phyloP scores from a whole-genome alignment of 371 early-diverging fungal genomes.

The Coelomomyces lativittatus region DNA sequence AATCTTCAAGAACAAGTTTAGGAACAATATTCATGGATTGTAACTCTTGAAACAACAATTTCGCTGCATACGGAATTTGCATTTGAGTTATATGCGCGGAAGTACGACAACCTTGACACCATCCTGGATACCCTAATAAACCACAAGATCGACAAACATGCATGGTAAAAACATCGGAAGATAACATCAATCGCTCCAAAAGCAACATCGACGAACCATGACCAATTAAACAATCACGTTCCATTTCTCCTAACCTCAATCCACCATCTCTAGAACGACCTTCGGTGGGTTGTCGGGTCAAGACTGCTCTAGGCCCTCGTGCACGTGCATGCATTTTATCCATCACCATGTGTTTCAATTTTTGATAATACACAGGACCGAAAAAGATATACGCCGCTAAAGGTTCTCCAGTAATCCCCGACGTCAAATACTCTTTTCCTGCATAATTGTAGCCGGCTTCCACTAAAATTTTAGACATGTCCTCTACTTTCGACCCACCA shows the following conservation, averaged over 20 bases:
- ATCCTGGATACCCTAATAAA: slow-evolving; percentile 76
- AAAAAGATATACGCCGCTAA: slow-evolving; percentile 91
- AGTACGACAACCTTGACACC: slow-evolving; percentile 89
- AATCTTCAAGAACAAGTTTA: slow-evolving; percentile 5
- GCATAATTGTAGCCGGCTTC: slow-evolving; percentile 93
- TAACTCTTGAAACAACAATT: slow-evolving; percentile 87
- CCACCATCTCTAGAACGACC: slow-evolving; percentile 97
- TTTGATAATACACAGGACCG: slow-evolving; percentile 96
- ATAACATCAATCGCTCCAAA: slow-evolving; percentile 85
- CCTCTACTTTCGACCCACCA: slow-evolving; percentile 86
- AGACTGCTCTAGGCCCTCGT: slow-evolving; percentile 76
- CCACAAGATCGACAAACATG: slow-evolving; percentile 85
- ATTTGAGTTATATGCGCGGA: slow-evolving; percentile 66
- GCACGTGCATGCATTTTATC: slow-evolving; percentile 99
- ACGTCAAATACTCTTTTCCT: slow-evolving; percentile 97
- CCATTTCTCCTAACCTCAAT: slow-evolving; percentile 97
- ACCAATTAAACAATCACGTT: slow-evolving; percentile 95
- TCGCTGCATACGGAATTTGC: slow-evolving; percentile 94
- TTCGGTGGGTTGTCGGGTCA: slow-evolving; percentile 97
- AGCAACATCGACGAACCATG: slow-evolving; percentile 89
- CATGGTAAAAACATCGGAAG: slow-evolving; percentile 84
- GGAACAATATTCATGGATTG: slow-evolving; percentile 96
- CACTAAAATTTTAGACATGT: slow-evolving; percentile 81
- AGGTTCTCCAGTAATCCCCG: slow-evolving; percentile 82
- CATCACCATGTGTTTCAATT: slow-evolving; percentile 98